Evolutionary conservation across 1,284 basidiomycete genomes (phyloP), one percentile per base, ranked within the genome.

Genomic region (Limonomyces culmigenus): DNA sequence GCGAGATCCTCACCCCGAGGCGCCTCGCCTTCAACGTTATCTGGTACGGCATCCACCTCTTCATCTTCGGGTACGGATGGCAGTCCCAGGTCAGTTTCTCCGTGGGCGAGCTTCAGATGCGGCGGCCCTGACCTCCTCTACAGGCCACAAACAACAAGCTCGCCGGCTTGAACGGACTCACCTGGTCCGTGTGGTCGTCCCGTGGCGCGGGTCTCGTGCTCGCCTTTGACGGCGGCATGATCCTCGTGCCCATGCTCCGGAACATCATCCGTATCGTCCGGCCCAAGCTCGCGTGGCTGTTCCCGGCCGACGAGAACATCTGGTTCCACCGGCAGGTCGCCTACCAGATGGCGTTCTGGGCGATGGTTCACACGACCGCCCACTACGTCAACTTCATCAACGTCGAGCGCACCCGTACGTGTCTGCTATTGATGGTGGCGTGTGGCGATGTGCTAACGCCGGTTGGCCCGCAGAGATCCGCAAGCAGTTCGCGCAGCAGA

Each of bases 311-410:
- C 53, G 86, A 89, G 60, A 86, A 85, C 47, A 78, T 89, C 48
- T 87, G 84, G 86, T 86, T 88, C 63, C 87, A 92, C 53, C 65
- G 84, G 41, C 86, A 91, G 49, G 83, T 88, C 29, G 87, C 87
- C 10, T 91, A 91, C 53, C 83, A 79, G 6, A 74, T 88, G 70
- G 75, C 84, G 3, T 86, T 86, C 59, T 86, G 79, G 78, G 56
- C 77, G 8, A 72, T 78, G 65, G 76, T 91, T 1, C 87, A 92
- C 55, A 80, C 80, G 3, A 88, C 86, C 3, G 78, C 84, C 12
- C 87, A 91, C 56, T 91, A 89, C 49, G 75, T 87, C 57, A 89
- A 89, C 55, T 89, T 88, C 53, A 74, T 88, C 61, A 86, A 84
- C 43, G 78, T 88, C 41, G 79, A 84, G 52, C 69, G 69, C 39